Percentiles rank a stretch among this genome's conserved stretches.
Conservation (phyloP, 768 basidiomycete species). For the Tylopilus vinaceipallidus region DNA sequence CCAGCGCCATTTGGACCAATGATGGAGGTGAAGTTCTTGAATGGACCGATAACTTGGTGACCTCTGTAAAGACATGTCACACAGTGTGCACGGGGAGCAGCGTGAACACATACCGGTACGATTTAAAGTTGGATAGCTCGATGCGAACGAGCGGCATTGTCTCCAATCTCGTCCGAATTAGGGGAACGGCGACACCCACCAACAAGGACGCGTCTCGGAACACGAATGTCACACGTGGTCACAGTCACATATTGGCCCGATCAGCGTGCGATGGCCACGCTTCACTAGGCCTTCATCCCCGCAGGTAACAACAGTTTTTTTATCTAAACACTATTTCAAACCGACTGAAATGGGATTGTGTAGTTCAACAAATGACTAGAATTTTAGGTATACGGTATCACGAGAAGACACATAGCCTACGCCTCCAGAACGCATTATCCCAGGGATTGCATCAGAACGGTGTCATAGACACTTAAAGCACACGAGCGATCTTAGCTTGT, state of each 20-base stretch:
- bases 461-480: constrained; percentile 7
- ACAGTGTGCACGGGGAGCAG: background rate
- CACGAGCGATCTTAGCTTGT: constrained; percentile 11
- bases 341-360: background rate
- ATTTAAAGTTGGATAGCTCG: constrained; percentile 96
- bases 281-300: no score
- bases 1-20: constrained; percentile 99
- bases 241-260: constrained; percentile 17
- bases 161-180: constrained; percentile 13
- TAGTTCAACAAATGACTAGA: constrained; percentile 8
- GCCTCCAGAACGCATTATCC: background rate
- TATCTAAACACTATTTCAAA: background rate
- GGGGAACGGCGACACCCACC: constrained; percentile 15
- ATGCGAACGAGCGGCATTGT: constrained; percentile 80
- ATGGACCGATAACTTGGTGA: constrained; percentile 86
- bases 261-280: no score
- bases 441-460: background rate
- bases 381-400: constrained; percentile 2
- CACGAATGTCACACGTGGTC: constrained; percentile 26
- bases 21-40: constrained; percentile 90
- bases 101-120: constrained; percentile 61
- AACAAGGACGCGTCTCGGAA: constrained; percentile 24
- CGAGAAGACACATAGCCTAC: background rate
- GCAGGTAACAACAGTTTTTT: no score
- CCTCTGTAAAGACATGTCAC: constrained; percentile 42